phyloP scores from a whole-genome alignment of 192 early-diverging fungal species.

The Coemansia sp. region DNA sequence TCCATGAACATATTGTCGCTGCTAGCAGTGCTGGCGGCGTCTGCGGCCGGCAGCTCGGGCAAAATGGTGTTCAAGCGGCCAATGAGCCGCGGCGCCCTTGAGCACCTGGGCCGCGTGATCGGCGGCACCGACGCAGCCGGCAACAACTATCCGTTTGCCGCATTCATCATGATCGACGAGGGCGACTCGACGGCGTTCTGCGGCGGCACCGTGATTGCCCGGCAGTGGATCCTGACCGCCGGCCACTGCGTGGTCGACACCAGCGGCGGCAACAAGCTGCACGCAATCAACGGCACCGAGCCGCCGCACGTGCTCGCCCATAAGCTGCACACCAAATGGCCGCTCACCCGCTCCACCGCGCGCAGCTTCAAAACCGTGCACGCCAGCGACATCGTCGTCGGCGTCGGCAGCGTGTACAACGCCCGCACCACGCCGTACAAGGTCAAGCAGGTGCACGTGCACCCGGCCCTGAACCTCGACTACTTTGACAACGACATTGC shows the following conservation, averaged over 20 bases:
- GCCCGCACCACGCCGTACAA: background rate
- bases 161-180: conserved; percentile 37
- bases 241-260: conserved; percentile 49
- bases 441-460: conserved; percentile 31
- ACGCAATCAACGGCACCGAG: background rate
- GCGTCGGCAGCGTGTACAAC: conserved; percentile 29
- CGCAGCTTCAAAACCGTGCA: conserved; percentile 6
- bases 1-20: background rate
- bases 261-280: conserved; percentile 12
- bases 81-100: background rate
- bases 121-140: conserved; percentile 35
- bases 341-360: background rate
- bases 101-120: conserved; percentile 42
- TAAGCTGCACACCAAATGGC: background rate
- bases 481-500: conserved; percentile 53
- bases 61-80: conserved; percentile 15
- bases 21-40: background rate
- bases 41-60: background rate
- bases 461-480: conserved; percentile 36
- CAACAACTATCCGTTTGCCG: conserved; percentile 40
- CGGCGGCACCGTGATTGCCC: conserved; percentile 40
- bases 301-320: background rate
- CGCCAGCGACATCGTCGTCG: conserved; percentile 24
- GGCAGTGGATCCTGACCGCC: conserved; percentile 49
- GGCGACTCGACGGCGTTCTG: conserved; percentile 41